Conservation (phyloP, 768 basidiomycete species). For the Goffeauzyma gilvescens region DNA sequence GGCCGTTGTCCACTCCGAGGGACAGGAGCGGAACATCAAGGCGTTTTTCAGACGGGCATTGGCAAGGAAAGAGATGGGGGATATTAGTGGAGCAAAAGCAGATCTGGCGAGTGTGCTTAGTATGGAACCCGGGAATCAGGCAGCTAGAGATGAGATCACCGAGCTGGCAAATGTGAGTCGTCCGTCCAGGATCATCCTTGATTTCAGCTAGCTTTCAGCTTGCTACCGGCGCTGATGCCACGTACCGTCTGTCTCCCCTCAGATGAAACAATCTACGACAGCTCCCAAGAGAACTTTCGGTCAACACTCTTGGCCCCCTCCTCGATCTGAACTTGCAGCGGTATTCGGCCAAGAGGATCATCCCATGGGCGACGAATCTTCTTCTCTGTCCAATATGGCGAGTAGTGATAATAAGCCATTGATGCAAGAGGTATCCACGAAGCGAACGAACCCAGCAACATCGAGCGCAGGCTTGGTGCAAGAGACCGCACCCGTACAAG, state of each 20-base stretch:
- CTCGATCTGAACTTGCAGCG: no score
- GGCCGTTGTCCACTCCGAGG: slow-evolving; percentile 41
- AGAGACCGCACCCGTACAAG: neutral
- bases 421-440: neutral
- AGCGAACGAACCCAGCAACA: neutral
- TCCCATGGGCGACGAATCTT: no score
- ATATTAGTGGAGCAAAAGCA: slow-evolving; percentile 23
- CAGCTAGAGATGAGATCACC: slow-evolving; percentile 43
- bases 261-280: neutral
- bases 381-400: no score
- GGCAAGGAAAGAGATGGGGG: slow-evolving; percentile 41
- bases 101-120: slow-evolving; percentile 45
- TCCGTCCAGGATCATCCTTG: slow-evolving; percentile 4
- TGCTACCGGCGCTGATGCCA: neutral
- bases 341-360: no score
- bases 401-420: neutral
- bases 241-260: neutral
- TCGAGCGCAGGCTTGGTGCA: neutral
- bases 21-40: slow-evolving; percentile 44
- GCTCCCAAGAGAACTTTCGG: neutral
- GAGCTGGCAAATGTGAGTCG: slow-evolving; percentile 42
- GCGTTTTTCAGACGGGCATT: slow-evolving; percentile 61
- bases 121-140: slow-evolving; percentile 47
- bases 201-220: neutral
- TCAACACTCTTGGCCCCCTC: no score